A percentile compares a stretch with the other conserved stretches of the same genome.
Conservation (phyloP, 1,139 yeast genomes). For the Magnusiomyces paraingens region DNA sequence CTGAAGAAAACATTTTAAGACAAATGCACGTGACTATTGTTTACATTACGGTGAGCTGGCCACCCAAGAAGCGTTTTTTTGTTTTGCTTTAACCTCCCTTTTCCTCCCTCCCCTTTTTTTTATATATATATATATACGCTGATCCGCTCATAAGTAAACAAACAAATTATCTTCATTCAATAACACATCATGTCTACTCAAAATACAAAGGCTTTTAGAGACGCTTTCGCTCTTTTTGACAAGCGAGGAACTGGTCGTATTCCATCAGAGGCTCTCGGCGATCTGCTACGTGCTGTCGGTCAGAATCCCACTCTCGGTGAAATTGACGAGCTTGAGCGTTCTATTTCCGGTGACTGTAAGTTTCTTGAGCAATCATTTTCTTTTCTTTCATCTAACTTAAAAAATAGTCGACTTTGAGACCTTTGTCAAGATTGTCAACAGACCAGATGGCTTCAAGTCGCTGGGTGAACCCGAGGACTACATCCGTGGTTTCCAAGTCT, state of each 20-base stretch:
- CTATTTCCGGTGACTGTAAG: constrained; percentile 33
- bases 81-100: too few species aligned
- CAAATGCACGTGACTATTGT: too few species aligned
- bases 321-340: constrained; percentile 63
- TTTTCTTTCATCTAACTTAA: constrained; percentile 1
- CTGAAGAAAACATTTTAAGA: too few species aligned
- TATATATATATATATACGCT: too few species aligned
- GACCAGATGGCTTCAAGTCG: constrained; percentile 87
- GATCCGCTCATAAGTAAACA: neutral
- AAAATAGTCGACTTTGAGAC: constrained; percentile 59
- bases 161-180: neutral
- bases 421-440: constrained; percentile 67
- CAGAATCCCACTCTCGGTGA: constrained; percentile 96
- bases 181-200: constrained; percentile 7
- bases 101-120: too few species aligned
- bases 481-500: constrained; percentile 94
- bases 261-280: constrained; percentile 84
- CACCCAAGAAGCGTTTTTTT: too few species aligned
- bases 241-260: constrained; percentile 94
- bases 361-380: constrained; percentile 15
- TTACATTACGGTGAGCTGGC: too few species aligned
- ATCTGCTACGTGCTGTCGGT: constrained; percentile 91
- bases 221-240: constrained; percentile 95
- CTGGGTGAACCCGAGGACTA: constrained; percentile 95
- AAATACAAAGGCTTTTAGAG: constrained; percentile 68